These are phyloP conservation scores for Leccinum broughii DNA, from an alignment of 768 basidiomycete genomes.

Conservation along the genomic window DNA sequence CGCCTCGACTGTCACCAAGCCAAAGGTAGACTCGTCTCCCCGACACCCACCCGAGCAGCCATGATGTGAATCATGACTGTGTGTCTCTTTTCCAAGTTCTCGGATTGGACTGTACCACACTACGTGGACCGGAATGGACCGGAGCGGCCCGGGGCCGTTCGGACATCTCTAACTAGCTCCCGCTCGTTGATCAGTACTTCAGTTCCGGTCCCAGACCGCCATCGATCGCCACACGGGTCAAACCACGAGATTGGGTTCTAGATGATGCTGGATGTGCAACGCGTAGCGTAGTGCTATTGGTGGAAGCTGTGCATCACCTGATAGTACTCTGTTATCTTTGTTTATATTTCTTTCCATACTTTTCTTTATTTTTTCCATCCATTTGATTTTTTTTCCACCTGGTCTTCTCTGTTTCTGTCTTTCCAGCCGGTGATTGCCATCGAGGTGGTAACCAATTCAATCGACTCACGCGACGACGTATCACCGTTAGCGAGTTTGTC, in stretches of 20 bases:
- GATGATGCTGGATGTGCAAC: neutral
- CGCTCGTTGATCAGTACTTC: neutral
- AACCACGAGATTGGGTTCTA: neutral
- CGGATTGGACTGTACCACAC: too few species aligned
- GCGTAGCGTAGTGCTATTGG: too few species aligned
- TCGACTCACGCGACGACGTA: neutral
- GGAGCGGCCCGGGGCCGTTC: neutral
- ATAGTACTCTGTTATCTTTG: too few species aligned
- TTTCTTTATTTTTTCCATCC: neutral
- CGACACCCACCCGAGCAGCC: too few species aligned
- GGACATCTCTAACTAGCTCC: neutral
- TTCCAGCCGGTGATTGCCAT: neutral
- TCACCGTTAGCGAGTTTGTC: neutral
- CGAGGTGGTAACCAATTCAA: neutral
- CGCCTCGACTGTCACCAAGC: neutral
- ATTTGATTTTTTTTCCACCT: neutral
- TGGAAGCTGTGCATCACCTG: too few species aligned
- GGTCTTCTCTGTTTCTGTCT: neutral
- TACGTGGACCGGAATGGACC: too few species aligned
- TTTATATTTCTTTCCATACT: neutral
- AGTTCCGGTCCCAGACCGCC: neutral
- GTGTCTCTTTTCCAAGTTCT: too few species aligned
- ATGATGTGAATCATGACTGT: too few species aligned
- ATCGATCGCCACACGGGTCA: neutral
- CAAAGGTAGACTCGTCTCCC: too few species aligned